Evolutionary conservation across 345 rosid species (phyloP), one percentile per base, ranked within the genome.

Genomic region (Brassica cretica): DNA sequence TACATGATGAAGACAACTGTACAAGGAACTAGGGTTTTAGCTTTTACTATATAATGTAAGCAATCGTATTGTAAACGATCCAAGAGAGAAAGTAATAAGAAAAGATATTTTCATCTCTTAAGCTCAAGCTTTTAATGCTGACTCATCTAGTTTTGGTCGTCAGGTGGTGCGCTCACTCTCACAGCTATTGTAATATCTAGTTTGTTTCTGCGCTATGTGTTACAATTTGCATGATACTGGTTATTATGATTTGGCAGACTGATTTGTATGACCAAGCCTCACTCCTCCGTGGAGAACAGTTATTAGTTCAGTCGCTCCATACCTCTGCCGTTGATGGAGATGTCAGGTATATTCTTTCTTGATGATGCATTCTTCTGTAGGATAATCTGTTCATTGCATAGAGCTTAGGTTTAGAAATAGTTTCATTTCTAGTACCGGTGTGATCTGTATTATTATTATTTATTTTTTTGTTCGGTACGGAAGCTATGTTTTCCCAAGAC

Each of bases 201-300:
- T 27, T 27, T 27, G 30, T 27, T 25, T 25, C 29, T 25, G 29
- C 29, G 0, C 29, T 25, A 25, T 27, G 30, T 27, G 30, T 27
- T 27, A 27, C 30, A 27, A 4, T 27, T 27, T 27, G 30, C 30
- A 27, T 27, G 30, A 27, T 27, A 27, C 30, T 27, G 30, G 30
- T 27, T 27, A 27, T 27, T 27, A 27, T 27, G 30, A 27, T 37
- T 58, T 80, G 59, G 80, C 90, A 91, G 94, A 27, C 93, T 78
- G 93, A 87, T 68, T 74, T 85, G 51, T 93, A 90, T 73, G 96
- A 93, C 73, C 97, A 90, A 84, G 85, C 91, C 9, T 84, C 94
- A 25, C 84, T 91, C 25, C 88, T 91, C 64, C 90, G 96, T 64
- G 96, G 90, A 82, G 97, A 95, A 78, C 94, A 90, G 37, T 75